Evolutionary conservation across 2,329 filamentous ascomycete species (phyloP).

Genomic region (Aspergillus ochraceoroseus): DNA sequence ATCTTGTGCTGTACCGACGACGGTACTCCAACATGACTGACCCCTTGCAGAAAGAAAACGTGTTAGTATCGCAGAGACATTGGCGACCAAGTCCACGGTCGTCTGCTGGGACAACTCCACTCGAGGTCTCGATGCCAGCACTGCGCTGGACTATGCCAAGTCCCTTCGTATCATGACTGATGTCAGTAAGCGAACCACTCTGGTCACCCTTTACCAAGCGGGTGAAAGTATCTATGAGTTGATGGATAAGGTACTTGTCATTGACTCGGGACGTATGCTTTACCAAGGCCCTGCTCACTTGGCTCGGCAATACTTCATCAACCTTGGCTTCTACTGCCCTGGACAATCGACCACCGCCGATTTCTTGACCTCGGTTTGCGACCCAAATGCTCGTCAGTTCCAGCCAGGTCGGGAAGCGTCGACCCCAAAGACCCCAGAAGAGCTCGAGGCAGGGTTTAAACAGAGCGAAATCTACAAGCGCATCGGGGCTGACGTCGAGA

Average conservation of each 20-base stretch:
- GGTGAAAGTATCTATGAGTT: constrained; percentile 65
- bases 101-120: constrained; percentile 78
- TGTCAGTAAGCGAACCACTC: constrained; percentile 64
- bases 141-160: constrained; percentile 71
- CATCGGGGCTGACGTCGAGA: constrained; percentile 57
- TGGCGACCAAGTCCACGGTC: constrained; percentile 68
- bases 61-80: constrained; percentile 71
- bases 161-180: constrained; percentile 69
- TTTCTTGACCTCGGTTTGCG: constrained; percentile 71
- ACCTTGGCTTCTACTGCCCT: constrained; percentile 59
- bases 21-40: no score
- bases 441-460: constrained; percentile 64
- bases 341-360: constrained; percentile 65
- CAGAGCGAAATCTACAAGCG: constrained; percentile 58
- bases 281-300: constrained; percentile 60
- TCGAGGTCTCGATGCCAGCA: constrained; percentile 72
- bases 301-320: constrained; percentile 61
- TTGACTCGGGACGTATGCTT: constrained; percentile 66
- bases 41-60: constrained; percentile 62
- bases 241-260: constrained; percentile 77
- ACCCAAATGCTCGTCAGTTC: constrained; percentile 66
- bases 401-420: constrained; percentile 60
- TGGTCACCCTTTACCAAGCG: constrained; percentile 68
- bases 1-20: no score
- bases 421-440: constrained; percentile 64